Evolutionary conservation across 1,284 basidiomycete genomes (phyloP).

Genomic region (Ustilago crameri): DNA sequence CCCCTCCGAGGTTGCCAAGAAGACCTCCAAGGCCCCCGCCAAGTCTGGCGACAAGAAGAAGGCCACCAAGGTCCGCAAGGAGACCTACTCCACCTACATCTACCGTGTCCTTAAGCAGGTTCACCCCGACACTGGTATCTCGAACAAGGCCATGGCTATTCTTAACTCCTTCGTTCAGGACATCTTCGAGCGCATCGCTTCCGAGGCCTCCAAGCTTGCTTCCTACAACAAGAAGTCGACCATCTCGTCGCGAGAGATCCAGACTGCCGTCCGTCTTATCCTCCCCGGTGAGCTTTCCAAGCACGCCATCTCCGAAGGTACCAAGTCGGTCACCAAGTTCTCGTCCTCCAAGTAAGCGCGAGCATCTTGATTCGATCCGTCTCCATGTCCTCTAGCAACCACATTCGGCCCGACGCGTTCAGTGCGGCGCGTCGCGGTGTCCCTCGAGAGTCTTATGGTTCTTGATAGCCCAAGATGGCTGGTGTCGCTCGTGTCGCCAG

Average conservation of each 20-base stretch:
- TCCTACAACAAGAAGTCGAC: conserved; percentile 69
- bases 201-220: conserved; percentile 69
- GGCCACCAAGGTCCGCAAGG: conserved; percentile 74
- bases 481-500: too few species aligned
- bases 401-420: conserved; percentile 38
- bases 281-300: conserved; percentile 77
- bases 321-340: conserved; percentile 75
- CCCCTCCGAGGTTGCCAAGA: conserved; percentile 75
- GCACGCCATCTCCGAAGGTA: conserved; percentile 85
- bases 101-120: conserved; percentile 75
- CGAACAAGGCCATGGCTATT: conserved; percentile 71
- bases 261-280: conserved; percentile 68
- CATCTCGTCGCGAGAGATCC: conserved; percentile 69
- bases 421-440: conserved; percentile 47
- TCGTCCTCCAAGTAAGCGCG: conserved; percentile 68
- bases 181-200: conserved; percentile 70
- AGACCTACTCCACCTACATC: conserved; percentile 71
- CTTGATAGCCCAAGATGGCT: conserved; percentile 1
- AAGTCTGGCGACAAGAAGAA: conserved; percentile 75
- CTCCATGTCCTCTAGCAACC: not conserved
- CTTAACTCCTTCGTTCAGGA: conserved; percentile 70
- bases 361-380: conserved; percentile 3
- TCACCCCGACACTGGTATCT: conserved; percentile 70
- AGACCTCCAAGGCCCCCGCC: conserved; percentile 69
- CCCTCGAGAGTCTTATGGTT: conserved; percentile 2